These are phyloP conservation scores for Colletotrichum coccodes DNA, from an alignment of 2,329 filamentous ascomycete species.

Conservation along the genomic window DNA sequence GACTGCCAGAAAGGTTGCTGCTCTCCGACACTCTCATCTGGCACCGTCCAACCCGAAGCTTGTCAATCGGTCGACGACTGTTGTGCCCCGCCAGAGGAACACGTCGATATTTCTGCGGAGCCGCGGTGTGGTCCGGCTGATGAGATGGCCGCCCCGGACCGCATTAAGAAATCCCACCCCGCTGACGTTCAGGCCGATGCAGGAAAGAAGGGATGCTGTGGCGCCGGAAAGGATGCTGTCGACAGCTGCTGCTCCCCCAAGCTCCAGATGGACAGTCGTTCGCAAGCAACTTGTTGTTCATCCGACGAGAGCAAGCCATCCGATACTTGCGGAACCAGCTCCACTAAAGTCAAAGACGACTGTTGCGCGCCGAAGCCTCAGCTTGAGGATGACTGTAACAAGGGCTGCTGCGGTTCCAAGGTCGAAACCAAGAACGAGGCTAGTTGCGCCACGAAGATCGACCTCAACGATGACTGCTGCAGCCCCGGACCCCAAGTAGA, in stretches of 20 bases:
- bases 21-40: background rate
- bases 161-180: background rate
- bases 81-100: background rate
- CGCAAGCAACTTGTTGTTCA: background rate
- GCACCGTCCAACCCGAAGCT: too few relatives aligned
- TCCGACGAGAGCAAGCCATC: background rate
- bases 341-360: background rate
- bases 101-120: background rate
- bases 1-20: conserved; percentile 8
- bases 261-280: background rate
- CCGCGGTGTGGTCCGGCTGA: background rate
- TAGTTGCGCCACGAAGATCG: background rate
- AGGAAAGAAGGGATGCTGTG: background rate
- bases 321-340: background rate
- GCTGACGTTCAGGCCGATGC: background rate
- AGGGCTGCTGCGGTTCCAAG: background rate
- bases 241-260: background rate
- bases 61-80: background rate
- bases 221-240: background rate
- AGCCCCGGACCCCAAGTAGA: background rate
- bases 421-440: too few relatives aligned
- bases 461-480: background rate
- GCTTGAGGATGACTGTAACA: background rate
- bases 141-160: background rate
- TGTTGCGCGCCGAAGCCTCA: background rate